Base-by-base conservation (phyloP, 2,329 filamentous ascomycete genomes). In the Zasmidium citrigriseum region DNA sequence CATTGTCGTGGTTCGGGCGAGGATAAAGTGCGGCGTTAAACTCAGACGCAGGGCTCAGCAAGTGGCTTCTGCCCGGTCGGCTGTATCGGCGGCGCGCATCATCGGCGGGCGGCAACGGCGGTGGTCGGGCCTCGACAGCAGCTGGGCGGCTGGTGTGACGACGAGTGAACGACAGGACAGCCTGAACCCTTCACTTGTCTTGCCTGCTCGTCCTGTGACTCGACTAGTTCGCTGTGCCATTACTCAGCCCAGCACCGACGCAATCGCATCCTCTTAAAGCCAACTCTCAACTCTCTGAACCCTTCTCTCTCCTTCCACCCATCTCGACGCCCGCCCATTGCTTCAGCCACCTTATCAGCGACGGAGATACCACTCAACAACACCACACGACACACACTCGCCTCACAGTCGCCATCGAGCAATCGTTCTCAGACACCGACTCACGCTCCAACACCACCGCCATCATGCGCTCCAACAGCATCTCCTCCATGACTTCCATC, bases 381-480 rank as follows among this genome's bases (percentile, higher is more conserved):
- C 34, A 41, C 34, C 34, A 41, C 34, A 7, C 34, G 18, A 11
- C 14, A 9, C 34, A 41, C 34, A n/a, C 4, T 16, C 34, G 34
- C 5, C 34, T 41, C 34, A 41, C 34, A 41, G 34, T 16, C 34
- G 16, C 34, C 14, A 4, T n/a, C 16, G 18, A 9, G 7, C 34
- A 41, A 41, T 4, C 34, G 34, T 4, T 41, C 34, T 16, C 34
- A 16, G 4, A 7, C 16, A 11, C 24, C 49, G 11, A n/a, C 49
- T 38, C 27, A n/a, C 4, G 7, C 27, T 24, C 7, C 29, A 22
- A 38, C 49, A 55, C 55, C 44, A n/a, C 61, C 58, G 59, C 55
- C 64, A 73, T 51, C 68, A 77, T 77, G 73, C 74, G 75, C 58
- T 73, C 73, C 59, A 75, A 73, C 67, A 75, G 73, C 72, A 72